phyloP scores from a whole-genome alignment of 345 rosid species.

The Boechera divaricarpa region DNA sequence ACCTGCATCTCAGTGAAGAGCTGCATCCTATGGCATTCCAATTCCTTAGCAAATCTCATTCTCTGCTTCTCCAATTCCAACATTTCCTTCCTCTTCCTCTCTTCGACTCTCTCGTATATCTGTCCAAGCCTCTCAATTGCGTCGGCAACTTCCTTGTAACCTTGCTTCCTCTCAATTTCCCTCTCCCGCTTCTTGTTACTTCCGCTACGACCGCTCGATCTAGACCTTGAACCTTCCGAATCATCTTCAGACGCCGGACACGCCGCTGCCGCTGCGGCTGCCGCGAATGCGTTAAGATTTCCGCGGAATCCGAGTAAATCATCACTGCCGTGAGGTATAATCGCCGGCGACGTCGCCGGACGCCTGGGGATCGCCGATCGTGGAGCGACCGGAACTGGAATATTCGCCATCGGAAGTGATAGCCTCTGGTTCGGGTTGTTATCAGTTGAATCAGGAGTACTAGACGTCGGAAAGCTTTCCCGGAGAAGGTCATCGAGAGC shows the following conservation, averaged over 20 bases:
- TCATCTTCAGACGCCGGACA: slow-evolving; percentile 45
- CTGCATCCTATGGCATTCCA: slow-evolving; percentile 96
- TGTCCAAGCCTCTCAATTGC: slow-evolving; percentile 85
- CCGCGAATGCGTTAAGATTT: slow-evolving; percentile 84
- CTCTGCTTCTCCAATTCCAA: slow-evolving; percentile 98
- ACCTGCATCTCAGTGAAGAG: slow-evolving; percentile 94
- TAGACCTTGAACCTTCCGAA: slow-evolving; percentile 45
- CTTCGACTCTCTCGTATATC: slow-evolving; percentile 87
- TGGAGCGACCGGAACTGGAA: slow-evolving; percentile 47
- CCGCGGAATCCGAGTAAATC: slow-evolving; percentile 56
- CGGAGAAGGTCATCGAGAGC: slow-evolving; percentile 82
- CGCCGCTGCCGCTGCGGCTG: slow-evolving; percentile 66
- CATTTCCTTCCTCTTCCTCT: slow-evolving; percentile 89
- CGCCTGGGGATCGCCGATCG: slow-evolving; percentile 50
- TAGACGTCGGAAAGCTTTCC: slow-evolving; percentile 55
- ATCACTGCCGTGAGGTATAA: slow-evolving; percentile 51
- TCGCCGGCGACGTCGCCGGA: slow-evolving; percentile 56
- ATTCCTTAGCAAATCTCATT: slow-evolving; percentile 91
- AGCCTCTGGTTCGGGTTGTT: slow-evolving; percentile 34
- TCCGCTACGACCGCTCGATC: slow-evolving; percentile 40
- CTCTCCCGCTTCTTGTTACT: slow-evolving; percentile 46
- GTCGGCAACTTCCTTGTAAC: slow-evolving; percentile 65
- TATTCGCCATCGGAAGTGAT: slow-evolving; percentile 54
- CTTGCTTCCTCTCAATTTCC: slow-evolving; percentile 46
- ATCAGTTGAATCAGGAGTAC: slow-evolving; percentile 41